Evolutionary conservation across 768 basidiomycete species (phyloP).

Genomic region (Tubosaeta brunneosetosa): DNA sequence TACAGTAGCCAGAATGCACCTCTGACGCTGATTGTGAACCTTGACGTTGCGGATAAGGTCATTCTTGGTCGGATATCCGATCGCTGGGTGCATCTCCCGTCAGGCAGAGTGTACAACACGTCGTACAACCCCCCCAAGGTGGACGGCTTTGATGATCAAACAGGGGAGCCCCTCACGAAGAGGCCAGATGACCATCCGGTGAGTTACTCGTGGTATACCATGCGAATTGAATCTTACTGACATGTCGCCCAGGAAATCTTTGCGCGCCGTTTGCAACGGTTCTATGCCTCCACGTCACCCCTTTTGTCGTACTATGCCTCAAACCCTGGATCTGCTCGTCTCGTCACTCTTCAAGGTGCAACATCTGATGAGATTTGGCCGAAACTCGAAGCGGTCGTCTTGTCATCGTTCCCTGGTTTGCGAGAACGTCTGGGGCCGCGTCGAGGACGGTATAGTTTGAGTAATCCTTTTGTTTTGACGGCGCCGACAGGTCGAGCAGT

Average conservation of each 20-base stretch:
- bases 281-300: constrained; percentile 77
- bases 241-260: constrained; percentile 59
- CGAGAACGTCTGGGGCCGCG: constrained; percentile 43
- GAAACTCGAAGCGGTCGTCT: constrained; percentile 60
- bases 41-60: constrained; percentile 84
- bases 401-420: constrained; percentile 53
- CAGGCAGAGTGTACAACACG: constrained; percentile 86
- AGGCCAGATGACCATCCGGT: constrained; percentile 89
- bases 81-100: constrained; percentile 84
- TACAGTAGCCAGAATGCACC: constrained; percentile 57
- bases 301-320: constrained; percentile 67
- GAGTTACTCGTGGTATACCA: constrained; percentile 25
- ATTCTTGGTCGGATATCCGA: constrained; percentile 86
- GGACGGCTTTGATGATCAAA: constrained; percentile 76
- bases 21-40: constrained; percentile 76
- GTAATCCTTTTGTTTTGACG: constrained; percentile 46
- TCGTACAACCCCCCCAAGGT: constrained; percentile 82
- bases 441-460: constrained; percentile 48
- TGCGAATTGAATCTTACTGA: constrained; percentile 4
- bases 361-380: constrained; percentile 93
- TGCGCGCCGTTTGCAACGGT: constrained; percentile 66
- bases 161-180: constrained; percentile 83
- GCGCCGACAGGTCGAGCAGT: constrained; percentile 10
- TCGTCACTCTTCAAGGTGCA: constrained; percentile 60
- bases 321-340: constrained; percentile 36